Evolutionary conservation across 768 basidiomycete species (phyloP), one percentile per base, ranked within the genome.

Genomic region (Kwoniella pini): DNA sequence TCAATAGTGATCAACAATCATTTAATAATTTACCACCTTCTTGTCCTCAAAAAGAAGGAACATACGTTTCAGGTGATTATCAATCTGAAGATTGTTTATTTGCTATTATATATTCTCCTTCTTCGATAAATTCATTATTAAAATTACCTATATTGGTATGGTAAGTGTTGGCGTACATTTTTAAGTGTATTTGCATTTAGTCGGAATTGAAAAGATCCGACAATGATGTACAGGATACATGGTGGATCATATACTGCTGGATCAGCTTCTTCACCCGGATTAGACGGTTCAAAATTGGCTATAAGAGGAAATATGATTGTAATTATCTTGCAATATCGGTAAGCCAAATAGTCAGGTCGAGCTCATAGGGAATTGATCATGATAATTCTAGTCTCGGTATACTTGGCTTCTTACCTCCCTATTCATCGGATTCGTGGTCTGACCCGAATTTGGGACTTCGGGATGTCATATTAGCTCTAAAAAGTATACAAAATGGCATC

Each of bases 221-320:
- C n/a, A n/a, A n/a, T n/a, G n/a, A n/a, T n/a, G n/a, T n/a, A n/a
- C n/a, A 60, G 89, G 90, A 82, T 92, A 54, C 92, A 92, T 65
- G 92, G 91, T 10, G 91, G 92, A 21, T 91, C 90, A 0, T 90
- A 88, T 76, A 79, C 84, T 50, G 67, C 80, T 3, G 90, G 92
- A 6, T 87, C 87, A 38, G 86, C 88, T 3, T 86, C 85, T 9
- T 84, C 80, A 24, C 82, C 88, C 13, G 89, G 86, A 28, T 79
- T 95, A 11, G 88, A 91, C 75, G 91, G 89, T 1, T 87, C 88
- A 6, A 84, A 82, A 3, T 83, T 93, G 15, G 90, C 90, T 0
- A 70, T 82, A 0, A 88, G 88, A 5, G 66, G 71, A 4, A 82
- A 85, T 46, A 87, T 89, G 4, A 86, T 93, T 56, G 89, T 93